A percentile compares a stretch with the other conserved stretches of the same genome.
These are phyloP conservation scores for Saccharomyces jurei DNA, from an alignment of 805 yeast genomes.

Conservation along the genomic window DNA sequence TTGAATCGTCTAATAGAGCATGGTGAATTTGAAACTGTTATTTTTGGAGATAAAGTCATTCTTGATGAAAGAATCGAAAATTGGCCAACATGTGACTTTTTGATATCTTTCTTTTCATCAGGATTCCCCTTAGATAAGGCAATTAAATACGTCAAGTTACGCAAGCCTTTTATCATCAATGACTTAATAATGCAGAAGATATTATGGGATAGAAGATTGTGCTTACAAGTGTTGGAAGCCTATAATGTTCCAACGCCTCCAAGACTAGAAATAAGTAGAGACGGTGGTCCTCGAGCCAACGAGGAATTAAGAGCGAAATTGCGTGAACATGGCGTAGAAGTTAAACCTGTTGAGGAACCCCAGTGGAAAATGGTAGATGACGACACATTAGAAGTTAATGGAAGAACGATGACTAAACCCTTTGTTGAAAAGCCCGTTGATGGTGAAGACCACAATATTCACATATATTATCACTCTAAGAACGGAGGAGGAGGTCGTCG, in stretches of 20 bases:
- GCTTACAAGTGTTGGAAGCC: constrained; percentile 67
- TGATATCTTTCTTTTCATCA: constrained; percentile 85
- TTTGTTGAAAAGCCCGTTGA: constrained; percentile 98
- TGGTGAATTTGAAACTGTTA: constrained; percentile 93
- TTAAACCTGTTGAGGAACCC: constrained; percentile 49
- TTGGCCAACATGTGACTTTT: constrained; percentile 98
- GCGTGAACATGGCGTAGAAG: constrained; percentile 48
- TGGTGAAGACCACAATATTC: constrained; percentile 96
- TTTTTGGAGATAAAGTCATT: constrained; percentile 95
- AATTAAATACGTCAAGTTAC: constrained; percentile 74
- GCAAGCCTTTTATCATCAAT: constrained; percentile 85
- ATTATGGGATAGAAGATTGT: constrained; percentile 94
- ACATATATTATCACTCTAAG: constrained; percentile 77
- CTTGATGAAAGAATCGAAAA: constrained; percentile 87
- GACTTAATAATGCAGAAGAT: constrained; percentile 87
- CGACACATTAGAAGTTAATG: constrained; percentile 72
- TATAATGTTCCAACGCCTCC: constrained; percentile 85
- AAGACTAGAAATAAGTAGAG: constrained; percentile 83
- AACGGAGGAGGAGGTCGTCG: constrained; percentile 98
- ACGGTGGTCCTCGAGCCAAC: constrained; percentile 89
- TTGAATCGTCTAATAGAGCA: constrained; percentile 78
- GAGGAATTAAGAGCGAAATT: constrained; percentile 55
- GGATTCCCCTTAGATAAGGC: constrained; percentile 98
- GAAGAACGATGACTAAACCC: constrained; percentile 69
- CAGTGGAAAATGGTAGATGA: constrained; percentile 82